Evolutionary conservation across 306 rosid species (phyloP), one percentile per base, ranked within the genome.

Genomic region (Lablab purpureus): DNA sequence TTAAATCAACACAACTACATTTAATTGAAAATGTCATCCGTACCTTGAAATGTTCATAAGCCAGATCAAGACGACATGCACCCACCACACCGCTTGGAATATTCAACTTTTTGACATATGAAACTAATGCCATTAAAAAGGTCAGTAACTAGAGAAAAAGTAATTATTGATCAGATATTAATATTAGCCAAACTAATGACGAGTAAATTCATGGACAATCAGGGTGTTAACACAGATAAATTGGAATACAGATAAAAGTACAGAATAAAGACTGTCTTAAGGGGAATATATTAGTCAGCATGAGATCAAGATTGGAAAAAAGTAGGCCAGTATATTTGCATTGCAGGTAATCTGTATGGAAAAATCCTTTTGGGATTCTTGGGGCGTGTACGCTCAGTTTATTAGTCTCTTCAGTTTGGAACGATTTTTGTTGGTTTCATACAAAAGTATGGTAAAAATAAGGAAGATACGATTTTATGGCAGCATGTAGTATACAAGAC

Each of bases 51-150:
- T 96, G 98, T 81, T 93, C 96, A 67, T 87, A 96, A 49, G 97
- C 99, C 73, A 96, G 85, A 86, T 91, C 99, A 62, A 96, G 98
- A 66, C 96, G 92, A 73, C 98, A 96, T 73, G 98, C 97, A 76
- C 99, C 99, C 86, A 96, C 98, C 84, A 93, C 98, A 7, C 98
- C 99, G 75, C 99, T 96, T 40, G 99, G 99, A 87, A 93, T 91
- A 83, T 95, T 93, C 79, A 95, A 88, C 81, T 90, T 87, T 85
- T 89, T 93, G 77, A 96, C 98, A 81, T 96, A 93, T 45, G 97
- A 84, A 86, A 96, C 99, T 96, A 85, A 19, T 54, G 83, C 51
- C 75, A 81, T 37, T 79, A 67, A 47, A 84, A 63, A 67, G 82
- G 84, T 86, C 80, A 87, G 75, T 52, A 84, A 40, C 36, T 62